Percentiles rank a stretch among this genome's conserved stretches.
Conservation (phyloP, 2,329 filamentous ascomycete species). For the Pseudogymnoascus sp. region DNA sequence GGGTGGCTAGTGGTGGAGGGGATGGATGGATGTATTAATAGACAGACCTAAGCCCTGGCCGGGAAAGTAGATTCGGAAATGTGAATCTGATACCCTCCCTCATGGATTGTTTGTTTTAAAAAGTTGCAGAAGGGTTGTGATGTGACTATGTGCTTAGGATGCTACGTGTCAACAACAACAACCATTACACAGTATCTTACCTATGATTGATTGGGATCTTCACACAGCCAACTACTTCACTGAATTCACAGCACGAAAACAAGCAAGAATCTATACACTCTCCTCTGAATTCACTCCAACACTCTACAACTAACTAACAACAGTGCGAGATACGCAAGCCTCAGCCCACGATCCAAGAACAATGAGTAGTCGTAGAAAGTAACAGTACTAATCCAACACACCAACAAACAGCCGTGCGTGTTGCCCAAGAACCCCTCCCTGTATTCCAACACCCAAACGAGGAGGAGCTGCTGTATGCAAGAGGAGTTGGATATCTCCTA, state of each 20-base stretch:
- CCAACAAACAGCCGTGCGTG: neutral
- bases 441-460: neutral
- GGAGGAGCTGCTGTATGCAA: neutral
- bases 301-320: constrained; percentile 2
- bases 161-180: neutral
- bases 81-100: neutral
- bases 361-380: neutral
- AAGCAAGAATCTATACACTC: neutral
- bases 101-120: neutral
- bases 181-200: neutral
- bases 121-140: neutral
- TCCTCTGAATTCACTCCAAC: neutral
- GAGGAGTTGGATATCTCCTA: neutral
- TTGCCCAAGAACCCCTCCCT: neutral
- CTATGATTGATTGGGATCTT: neutral
- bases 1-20: neutral
- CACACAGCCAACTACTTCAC: neutral
- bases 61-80: neutral
- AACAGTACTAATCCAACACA: neutral
- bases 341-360: neutral
- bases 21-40: neutral
- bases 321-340: neutral
- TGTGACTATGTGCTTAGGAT: neutral
- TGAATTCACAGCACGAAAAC: neutral
- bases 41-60: neutral